Conservation (phyloP, 768 basidiomycete species). For the Psilocybe cubensis region DNA sequence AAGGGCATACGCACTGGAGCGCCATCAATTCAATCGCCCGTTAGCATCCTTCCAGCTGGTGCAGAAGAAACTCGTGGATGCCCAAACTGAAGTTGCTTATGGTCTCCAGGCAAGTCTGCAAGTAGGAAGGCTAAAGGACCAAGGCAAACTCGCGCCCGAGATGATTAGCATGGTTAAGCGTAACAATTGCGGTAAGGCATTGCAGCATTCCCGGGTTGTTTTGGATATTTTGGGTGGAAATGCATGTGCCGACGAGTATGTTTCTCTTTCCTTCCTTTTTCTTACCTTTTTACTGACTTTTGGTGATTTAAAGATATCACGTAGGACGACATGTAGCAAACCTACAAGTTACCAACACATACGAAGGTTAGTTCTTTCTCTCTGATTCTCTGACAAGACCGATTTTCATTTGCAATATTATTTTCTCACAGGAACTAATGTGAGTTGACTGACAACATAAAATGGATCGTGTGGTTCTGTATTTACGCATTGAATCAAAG, state of each 20-base stretch:
- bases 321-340: constrained; percentile 95
- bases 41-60: constrained; percentile 96
- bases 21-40: constrained; percentile 88
- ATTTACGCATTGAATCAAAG: constrained; percentile 35
- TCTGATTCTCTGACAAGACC: neutral
- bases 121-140: constrained; percentile 87
- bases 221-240: constrained; percentile 95
- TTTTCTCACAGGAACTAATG: constrained; percentile 57
- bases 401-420: neutral
- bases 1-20: constrained; percentile 84
- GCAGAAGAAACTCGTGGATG: constrained; percentile 96
- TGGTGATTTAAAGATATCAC: constrained; percentile 68
- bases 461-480: neutral
- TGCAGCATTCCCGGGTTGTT: constrained; percentile 78
- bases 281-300: neutral
- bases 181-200: constrained; percentile 94
- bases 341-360: constrained; percentile 94
- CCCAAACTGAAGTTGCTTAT: constrained; percentile 82
- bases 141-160: constrained; percentile 73
- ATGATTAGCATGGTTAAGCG: constrained; percentile 96
- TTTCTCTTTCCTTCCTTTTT: constrained; percentile 16
- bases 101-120: constrained; percentile 79
- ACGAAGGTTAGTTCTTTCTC: constrained; percentile 50
- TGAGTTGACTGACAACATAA: constrained; percentile 32
- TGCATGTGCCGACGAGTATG: constrained; percentile 90